These are phyloP conservation scores for Tuber borchii DNA, from an alignment of 495 filamentous ascomycete species.

Conservation along the genomic window DNA sequence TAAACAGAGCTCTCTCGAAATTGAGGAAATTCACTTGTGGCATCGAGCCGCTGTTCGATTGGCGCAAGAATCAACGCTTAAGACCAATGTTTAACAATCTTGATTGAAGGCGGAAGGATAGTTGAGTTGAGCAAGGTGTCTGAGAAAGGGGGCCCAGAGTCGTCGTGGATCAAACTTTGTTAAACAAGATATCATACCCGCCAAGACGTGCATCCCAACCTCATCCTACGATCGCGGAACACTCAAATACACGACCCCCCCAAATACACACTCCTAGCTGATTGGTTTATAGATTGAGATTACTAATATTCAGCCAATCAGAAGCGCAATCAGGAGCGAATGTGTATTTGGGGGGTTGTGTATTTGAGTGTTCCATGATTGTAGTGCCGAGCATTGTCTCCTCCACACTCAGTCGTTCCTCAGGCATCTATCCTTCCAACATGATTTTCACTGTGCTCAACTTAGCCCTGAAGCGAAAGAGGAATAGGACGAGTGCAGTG, in stretches of 20 bases:
- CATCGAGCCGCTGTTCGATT: not conserved
- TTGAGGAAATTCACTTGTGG: not conserved
- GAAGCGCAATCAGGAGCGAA: too few relatives aligned
- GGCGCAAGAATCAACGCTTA: not conserved
- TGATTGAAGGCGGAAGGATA: not conserved
- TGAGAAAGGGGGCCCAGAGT: not conserved
- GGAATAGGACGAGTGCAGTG: not conserved
- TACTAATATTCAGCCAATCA: too few relatives aligned
- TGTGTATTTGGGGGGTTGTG: too few relatives aligned
- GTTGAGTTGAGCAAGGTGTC: not conserved
- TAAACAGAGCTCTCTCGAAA: not conserved
- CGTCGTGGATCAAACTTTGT: not conserved
- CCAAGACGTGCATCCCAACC: not conserved
- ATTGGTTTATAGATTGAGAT: too few relatives aligned
- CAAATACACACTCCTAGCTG: too few relatives aligned
- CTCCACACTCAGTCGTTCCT: not conserved
- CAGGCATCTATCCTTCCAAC: not conserved
- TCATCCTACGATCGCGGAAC: too few relatives aligned
- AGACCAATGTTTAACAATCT: not conserved
- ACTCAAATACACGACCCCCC: too few relatives aligned
- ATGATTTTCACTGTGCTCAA: not conserved
- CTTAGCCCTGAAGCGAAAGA: not conserved
- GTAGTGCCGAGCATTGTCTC: not conserved
- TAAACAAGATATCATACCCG: not conserved
- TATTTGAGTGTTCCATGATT: too few relatives aligned